Base-by-base conservation (phyloP, 2,329 filamentous ascomycete genomes). In the Trichophyton schoenleinii region DNA sequence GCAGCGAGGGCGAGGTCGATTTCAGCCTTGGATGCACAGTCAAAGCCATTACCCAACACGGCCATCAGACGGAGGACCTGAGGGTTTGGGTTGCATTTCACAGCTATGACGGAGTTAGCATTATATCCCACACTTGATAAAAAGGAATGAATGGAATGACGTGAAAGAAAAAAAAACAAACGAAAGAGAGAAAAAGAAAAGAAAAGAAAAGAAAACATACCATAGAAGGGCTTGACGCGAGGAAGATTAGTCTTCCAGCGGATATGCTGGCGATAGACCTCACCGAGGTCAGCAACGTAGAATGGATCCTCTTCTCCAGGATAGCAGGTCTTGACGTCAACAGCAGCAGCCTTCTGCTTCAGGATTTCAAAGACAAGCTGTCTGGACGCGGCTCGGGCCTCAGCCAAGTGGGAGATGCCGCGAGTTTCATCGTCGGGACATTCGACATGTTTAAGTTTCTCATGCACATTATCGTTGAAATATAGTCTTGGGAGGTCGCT, bases 81-180 rank as follows among this genome's bases (percentile, higher is more conserved):
- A 57, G 87, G 84, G 77, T 99, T 92, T 31, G 92, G 91, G 82
- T 99, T 99, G 79, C 94, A 99, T 80, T 99, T 99, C 80, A 99
- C 92, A 68, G 92, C 92, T 92, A 68, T n/a, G 22, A 63, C 46
- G 9, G 22, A 36, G 34, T 46, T 44, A 25, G 57, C 41, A 49
- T n/a, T n/a, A 53, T 15, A 53, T 8, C 28, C 6, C 28, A 15
- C 13, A 31, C 28, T 22, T 31, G 28, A 25, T 38, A 9, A 20
- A 42, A 61, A 55, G 18, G n/a, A 44, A 58, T 8, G 6, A 31
- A 31, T 6, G 28, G 6, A 31, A 31, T 6, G 28, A 31, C 28
- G 11, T 6, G 25, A 28, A 28, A 41, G 1, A 11, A 25, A 31
- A 25, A 31, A 44, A 11, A 28, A 58, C 20, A 76, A 7, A 15